phyloP scores from a whole-genome alignment of 495 filamentous ascomycete species.

The Friedmanniomyces endolithicus region DNA sequence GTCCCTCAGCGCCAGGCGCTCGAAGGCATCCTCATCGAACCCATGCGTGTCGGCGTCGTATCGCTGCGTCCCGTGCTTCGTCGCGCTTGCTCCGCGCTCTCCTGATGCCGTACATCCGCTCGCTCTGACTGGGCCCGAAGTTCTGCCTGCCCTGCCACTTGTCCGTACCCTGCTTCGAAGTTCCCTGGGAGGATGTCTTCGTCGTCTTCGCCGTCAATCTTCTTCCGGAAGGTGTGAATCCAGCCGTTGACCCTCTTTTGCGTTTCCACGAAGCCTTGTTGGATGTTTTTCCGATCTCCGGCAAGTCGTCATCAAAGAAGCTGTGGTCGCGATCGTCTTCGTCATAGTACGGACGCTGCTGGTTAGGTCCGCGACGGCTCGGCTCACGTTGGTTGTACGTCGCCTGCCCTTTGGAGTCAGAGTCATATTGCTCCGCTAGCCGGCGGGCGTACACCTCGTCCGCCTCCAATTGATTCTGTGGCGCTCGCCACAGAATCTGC shows the following conservation, averaged over 20 bases:
- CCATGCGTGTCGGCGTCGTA: slow-evolving; percentile 92
- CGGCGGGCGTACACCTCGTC: slow-evolving; percentile 92
- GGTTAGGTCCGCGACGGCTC: slow-evolving; percentile 26
- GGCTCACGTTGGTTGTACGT: slow-evolving; percentile 38
- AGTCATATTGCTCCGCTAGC: slow-evolving; percentile 80
- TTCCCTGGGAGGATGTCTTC: slow-evolving; percentile 28
- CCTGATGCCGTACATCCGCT: slow-evolving; percentile 39
- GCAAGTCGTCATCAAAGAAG: slow-evolving; percentile 93
- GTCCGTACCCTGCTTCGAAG: background rate
- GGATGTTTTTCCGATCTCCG: slow-evolving; percentile 82
- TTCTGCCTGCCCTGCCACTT: slow-evolving; percentile 31
- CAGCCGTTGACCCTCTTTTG: slow-evolving; percentile 86
- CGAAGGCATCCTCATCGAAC: slow-evolving; percentile 72
- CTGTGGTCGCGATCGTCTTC: slow-evolving; percentile 52
- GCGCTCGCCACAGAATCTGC: slow-evolving; percentile 19
- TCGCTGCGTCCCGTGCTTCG: slow-evolving; percentile 63
- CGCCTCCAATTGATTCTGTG: slow-evolving; percentile 63
- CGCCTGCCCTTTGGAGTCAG: slow-evolving; percentile 12
- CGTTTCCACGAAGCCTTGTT: slow-evolving; percentile 89
- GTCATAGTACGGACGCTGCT: slow-evolving; percentile 31
- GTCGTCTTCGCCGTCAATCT: slow-evolving; percentile 62
- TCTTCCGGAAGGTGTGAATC: slow-evolving; percentile 82
- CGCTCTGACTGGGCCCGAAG: slow-evolving; percentile 29
- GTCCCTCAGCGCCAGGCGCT: slow-evolving; percentile 68
- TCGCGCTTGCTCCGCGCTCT: slow-evolving; percentile 42